Base-by-base conservation (phyloP, 139 green algal genomes). In the Asterochloris erici region DNA sequence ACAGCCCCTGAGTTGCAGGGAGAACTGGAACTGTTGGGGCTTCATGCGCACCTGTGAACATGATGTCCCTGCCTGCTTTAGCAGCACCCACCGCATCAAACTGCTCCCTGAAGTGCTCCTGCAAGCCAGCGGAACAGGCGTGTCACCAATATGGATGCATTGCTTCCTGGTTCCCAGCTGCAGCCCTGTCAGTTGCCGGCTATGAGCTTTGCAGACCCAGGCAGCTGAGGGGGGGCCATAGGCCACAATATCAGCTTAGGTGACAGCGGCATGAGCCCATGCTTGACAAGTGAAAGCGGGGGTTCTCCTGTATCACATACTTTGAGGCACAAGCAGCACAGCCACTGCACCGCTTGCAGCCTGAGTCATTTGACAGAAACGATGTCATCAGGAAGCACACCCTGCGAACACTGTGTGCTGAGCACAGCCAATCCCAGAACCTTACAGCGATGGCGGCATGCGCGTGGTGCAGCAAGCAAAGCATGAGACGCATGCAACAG, bases 361-460 rank as follows among this genome's bases (percentile, higher is more conserved):
- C 24, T 28, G 70, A n/a, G 38, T 26, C 70, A 76, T 76, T 16
- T 54, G 70, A 13, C 12, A 77, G 12, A 23, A 4, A 77, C 15
- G 27, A 28, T 14, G 9, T 17, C 26, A 63, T n/a, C 38, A 24
- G 17, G 11, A 15, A 17, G 60, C 76, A 38, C 23, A 68, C 69
- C 63, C 91, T 26, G 15, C 88, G 81, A 73, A 97, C 84, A 14
- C 88, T 79, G 63, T 97, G 85, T 10, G 93, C 94, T 14, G 93
- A 88, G 93, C 93, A 97, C 79, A 82, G 77, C 27, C 85, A 90
- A 13, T 90, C 85, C 11, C 69, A 85, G 11, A 87, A 89, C 73
- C 98, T 90, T 86, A 92, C 97, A 90, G 99, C 99, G 86, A 98
- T 98, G 15, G 91, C n/a, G 86, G 99, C 96, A 79, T 99, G 96